These are phyloP conservation scores for Acidiella bohemica DNA, from an alignment of 495 filamentous ascomycete species.

Conservation along the genomic window DNA sequence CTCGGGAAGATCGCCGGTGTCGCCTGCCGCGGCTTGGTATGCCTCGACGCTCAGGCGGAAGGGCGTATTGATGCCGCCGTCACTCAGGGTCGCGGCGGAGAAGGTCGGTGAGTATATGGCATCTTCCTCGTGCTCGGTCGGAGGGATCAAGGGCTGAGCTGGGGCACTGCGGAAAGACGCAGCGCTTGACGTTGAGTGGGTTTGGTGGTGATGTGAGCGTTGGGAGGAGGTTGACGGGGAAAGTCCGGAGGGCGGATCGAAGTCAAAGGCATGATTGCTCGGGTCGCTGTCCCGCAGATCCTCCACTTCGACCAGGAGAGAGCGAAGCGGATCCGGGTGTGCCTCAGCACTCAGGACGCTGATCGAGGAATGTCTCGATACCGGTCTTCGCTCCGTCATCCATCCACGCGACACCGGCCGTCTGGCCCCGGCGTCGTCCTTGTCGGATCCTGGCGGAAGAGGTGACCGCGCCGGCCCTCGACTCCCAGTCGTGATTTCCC, in stretches of 20 bases:
- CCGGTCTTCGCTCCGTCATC: not conserved
- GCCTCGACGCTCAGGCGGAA: constrained; percentile 11
- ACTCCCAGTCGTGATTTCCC: constrained; percentile 8
- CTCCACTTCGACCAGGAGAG: not conserved
- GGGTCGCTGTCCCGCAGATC: too few relatives aligned
- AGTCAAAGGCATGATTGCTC: not conserved
- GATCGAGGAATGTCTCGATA: not conserved
- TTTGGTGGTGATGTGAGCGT: too few relatives aligned
- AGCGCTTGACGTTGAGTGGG: too few relatives aligned
- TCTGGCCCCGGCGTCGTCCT: not conserved
- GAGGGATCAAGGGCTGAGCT: too few relatives aligned
- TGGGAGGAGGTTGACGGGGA: too few relatives aligned
- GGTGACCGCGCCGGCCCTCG: not conserved
- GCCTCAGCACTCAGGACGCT: not conserved
- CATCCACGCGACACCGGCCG: not conserved
- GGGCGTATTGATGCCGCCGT: constrained; percentile 11
- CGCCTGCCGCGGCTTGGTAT: not conserved
- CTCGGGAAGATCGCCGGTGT: too few relatives aligned
- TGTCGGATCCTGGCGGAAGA: too few relatives aligned
- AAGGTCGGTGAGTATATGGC: constrained; percentile 18
- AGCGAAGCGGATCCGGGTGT: not conserved
- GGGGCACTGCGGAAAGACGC: too few relatives aligned
- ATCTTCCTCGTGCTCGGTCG: too few relatives aligned
- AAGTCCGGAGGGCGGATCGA: too few relatives aligned
- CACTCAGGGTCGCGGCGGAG: constrained; percentile 13